Percentiles rank a stretch among this genome's conserved stretches.
Evolutionary conservation across 2,329 filamentous ascomycete genomes (phyloP).

Genomic region (Ascocoryne sarcoides): DNA sequence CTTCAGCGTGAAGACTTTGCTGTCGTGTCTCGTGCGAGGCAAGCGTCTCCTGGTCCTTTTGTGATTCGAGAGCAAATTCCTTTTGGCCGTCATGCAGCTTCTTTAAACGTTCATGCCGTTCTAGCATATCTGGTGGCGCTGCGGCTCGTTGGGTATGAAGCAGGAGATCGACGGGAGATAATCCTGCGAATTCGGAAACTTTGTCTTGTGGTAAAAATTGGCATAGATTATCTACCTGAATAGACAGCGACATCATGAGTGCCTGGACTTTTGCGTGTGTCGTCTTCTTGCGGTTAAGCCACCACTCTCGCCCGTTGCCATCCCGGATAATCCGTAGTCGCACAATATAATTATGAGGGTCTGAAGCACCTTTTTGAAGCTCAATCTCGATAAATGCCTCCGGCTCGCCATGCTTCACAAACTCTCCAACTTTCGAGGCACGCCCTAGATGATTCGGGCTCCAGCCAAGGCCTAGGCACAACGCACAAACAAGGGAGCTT

Average conservation of each 20-base stretch:
- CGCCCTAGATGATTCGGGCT: conserved; percentile 74
- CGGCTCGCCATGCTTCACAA: conserved; percentile 80
- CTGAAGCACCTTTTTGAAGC: conserved; percentile 55
- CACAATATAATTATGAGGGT: conserved; percentile 61
- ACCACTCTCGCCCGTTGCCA: conserved; percentile 74
- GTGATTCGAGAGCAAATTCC: conserved; percentile 32
- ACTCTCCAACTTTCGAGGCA: conserved; percentile 76
- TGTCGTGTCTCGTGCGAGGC: conserved; percentile 65
- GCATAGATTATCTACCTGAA: conserved; percentile 96
- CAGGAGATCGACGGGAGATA: conserved; percentile 73
- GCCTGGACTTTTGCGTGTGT: conserved; percentile 56
- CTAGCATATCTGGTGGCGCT: conserved; percentile 69
- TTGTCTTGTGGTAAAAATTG: conserved; percentile 96
- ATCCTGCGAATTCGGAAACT: conserved; percentile 84
- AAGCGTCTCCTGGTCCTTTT: conserved; percentile 50
- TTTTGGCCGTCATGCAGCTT: conserved; percentile 62
- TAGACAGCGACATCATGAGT: conserved; percentile 64
- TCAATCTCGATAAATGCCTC: conserved; percentile 86
- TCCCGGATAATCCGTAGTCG: conserved; percentile 70
- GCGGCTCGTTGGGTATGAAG: conserved; percentile 82
- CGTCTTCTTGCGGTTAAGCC: conserved; percentile 57
- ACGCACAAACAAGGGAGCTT: conserved; percentile 93
- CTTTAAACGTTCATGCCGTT: conserved; percentile 70
- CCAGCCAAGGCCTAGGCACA: conserved; percentile 87
- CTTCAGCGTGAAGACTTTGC: conserved; percentile 63